phyloP scores from a whole-genome alignment of 148 eudicot genomes.

The Agrostemma githago region DNA sequence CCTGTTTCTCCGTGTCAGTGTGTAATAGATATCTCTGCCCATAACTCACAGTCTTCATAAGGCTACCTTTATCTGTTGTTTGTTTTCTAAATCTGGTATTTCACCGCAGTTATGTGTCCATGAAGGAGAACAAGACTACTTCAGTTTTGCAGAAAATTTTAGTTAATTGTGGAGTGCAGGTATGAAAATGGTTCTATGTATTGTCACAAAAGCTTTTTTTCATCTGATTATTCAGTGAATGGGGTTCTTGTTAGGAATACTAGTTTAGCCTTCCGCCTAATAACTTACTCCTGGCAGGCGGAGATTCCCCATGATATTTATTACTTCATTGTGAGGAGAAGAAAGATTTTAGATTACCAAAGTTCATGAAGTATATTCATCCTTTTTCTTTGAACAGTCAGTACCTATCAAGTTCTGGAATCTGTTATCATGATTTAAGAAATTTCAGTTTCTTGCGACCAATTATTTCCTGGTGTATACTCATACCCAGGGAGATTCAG shows the following conservation, averaged over 20 bases:
- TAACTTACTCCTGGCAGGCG: not conserved
- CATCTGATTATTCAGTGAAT: not conserved
- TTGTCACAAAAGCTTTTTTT: not conserved
- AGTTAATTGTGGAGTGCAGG: constrained; percentile 35
- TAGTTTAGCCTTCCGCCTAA: constrained; percentile 1
- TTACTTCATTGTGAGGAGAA: not conserved
- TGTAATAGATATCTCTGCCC: not conserved
- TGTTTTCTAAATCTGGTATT: not conserved
- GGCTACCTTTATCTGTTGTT: not conserved
- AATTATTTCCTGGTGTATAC: not conserved
- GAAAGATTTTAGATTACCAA: not conserved
- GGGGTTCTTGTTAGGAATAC: not conserved
- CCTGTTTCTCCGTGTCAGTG: not conserved
- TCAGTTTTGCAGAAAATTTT: constrained; percentile 30
- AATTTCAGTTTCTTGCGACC: not conserved
- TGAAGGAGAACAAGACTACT: constrained; percentile 35
- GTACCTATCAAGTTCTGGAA: not conserved
- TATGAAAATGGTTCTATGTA: not conserved
- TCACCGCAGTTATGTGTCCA: constrained; percentile 17
- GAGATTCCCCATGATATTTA: not conserved
- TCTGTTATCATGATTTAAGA: not conserved
- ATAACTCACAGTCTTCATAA: not conserved
- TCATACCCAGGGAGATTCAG: not conserved
- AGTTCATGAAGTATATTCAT: not conserved
- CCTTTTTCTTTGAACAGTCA: not conserved